Conservation (phyloP, 108 stramenopile species). For the Aureococcus anophagefferens region DNA sequence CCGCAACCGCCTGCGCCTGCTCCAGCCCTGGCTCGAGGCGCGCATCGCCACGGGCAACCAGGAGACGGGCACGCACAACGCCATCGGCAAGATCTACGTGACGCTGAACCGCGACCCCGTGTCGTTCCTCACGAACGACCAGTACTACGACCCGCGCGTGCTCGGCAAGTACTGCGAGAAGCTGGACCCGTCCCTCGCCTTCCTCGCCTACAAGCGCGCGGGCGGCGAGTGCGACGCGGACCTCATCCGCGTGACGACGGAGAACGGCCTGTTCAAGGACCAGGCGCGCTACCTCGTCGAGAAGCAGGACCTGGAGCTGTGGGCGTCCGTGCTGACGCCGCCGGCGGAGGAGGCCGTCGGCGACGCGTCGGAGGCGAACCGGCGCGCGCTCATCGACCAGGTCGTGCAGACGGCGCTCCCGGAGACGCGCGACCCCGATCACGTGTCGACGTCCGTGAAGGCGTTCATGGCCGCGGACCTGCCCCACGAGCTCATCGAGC, state of each 20-base stretch:
- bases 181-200: conserved; percentile 96
- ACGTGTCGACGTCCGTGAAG: conserved; percentile 98
- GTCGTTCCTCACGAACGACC: conserved; percentile 95
- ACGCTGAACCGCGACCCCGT: conserved; percentile 96
- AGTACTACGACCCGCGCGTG: conserved; percentile 99
- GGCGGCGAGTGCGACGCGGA: conserved; percentile 97
- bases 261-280: conserved; percentile 95
- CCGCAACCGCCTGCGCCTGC: conserved; percentile 84
- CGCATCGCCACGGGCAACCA: conserved; percentile 98
- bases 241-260: conserved; percentile 86
- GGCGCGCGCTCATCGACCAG: conserved; percentile 95
- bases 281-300: conserved; percentile 97
- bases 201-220: conserved; percentile 92
- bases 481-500: conserved; percentile 92
- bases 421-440: conserved; percentile 92
- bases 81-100: conserved; percentile 99
- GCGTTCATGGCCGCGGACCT: conserved; percentile 99
- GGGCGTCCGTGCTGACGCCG: conserved; percentile 83
- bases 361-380: conserved; percentile 37
- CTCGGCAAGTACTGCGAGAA: conserved; percentile 97
- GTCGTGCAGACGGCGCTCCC: conserved; percentile 99
- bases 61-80: conserved; percentile 98
- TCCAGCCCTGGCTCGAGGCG: conserved; percentile 98
- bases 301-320: conserved; percentile 91
- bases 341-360: conserved; percentile 25